Percentiles rank a stretch among this genome's conserved stretches.
Evolutionary conservation across 257 asterid species (phyloP).

Genomic region (Leptodermis oblonga): DNA sequence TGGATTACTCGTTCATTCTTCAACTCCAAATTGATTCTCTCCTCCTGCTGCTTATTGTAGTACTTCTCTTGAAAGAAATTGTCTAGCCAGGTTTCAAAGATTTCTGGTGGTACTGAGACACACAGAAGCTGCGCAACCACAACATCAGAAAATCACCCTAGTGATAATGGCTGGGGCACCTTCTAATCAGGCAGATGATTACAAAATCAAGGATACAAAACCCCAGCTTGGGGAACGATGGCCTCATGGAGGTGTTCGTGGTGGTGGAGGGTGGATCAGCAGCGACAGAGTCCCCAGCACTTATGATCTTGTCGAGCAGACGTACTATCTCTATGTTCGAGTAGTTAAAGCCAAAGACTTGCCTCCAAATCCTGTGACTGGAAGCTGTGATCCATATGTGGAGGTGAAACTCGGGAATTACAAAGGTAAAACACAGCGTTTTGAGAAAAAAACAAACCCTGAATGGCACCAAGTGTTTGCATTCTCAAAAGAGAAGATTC

Average conservation of each 20-base stretch:
- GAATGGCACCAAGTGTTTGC: slow-evolving; percentile 66
- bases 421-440: slow-evolving; percentile 59
- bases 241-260: slow-evolving; percentile 68
- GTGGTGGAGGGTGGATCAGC: slow-evolving; percentile 57
- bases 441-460: slow-evolving; percentile 54
- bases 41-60: neutral
- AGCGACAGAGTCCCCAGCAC: slow-evolving; percentile 58
- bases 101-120: neutral
- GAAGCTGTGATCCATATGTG: slow-evolving; percentile 70
- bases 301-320: slow-evolving; percentile 87
- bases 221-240: slow-evolving; percentile 74
- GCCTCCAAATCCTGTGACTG: slow-evolving; percentile 49
- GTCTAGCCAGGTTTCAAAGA: neutral
- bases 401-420: slow-evolving; percentile 81
- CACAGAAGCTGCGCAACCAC: neutral
- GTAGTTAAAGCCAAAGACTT: slow-evolving; percentile 69
- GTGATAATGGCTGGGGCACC: slow-evolving; percentile 30
- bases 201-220: slow-evolving; percentile 58
- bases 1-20: neutral
- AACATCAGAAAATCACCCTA: neutral
- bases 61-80: neutral
- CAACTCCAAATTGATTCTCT: neutral
- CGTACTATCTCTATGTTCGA: slow-evolving; percentile 69
- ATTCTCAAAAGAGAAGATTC: slow-evolving; percentile 64
- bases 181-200: slow-evolving; percentile 42